These are phyloP conservation scores for Glaciozyma martinii DNA, from an alignment of 768 basidiomycete genomes.

Conservation along the genomic window DNA sequence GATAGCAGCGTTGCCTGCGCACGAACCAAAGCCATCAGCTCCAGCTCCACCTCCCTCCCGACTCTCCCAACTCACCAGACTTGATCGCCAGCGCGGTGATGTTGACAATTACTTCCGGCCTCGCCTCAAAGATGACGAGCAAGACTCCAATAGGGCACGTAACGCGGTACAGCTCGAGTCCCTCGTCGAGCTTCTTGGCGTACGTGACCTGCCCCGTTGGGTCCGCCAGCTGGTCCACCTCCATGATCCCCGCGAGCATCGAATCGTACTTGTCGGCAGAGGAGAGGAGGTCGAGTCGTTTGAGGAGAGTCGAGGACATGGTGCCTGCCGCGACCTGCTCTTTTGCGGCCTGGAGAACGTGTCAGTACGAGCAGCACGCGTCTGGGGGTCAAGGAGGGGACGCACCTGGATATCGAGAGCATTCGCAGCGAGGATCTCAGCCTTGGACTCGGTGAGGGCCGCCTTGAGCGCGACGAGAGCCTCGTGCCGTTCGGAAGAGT, in stretches of 20 bases:
- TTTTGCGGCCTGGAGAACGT: slow-evolving; percentile 55
- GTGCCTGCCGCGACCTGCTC: slow-evolving; percentile 69
- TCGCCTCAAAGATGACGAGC: slow-evolving; percentile 91
- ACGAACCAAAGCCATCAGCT: slow-evolving; percentile 4
- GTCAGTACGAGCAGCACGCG: neutral
- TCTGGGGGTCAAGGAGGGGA: no score
- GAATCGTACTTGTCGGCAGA: slow-evolving; percentile 82
- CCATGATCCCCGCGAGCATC: slow-evolving; percentile 80
- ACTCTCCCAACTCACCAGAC: slow-evolving; percentile 56
- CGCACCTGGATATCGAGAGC: slow-evolving; percentile 35
- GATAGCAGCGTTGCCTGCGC: slow-evolving; percentile 85
- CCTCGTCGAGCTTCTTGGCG: slow-evolving; percentile 79
- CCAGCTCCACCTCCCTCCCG: neutral
- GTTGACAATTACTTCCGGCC: slow-evolving; percentile 96
- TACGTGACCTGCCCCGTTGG: slow-evolving; percentile 81
- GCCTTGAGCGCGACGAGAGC: slow-evolving; percentile 63
- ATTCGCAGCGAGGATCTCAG: slow-evolving; percentile 71
- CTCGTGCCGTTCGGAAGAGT: slow-evolving; percentile 55
- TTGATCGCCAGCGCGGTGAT: slow-evolving; percentile 94
- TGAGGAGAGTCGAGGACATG: slow-evolving; percentile 74
- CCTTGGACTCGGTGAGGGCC: slow-evolving; percentile 57
- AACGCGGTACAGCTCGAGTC: slow-evolving; percentile 79
- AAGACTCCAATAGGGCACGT: slow-evolving; percentile 95
- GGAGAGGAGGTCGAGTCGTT: slow-evolving; percentile 60
- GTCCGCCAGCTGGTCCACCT: slow-evolving; percentile 75